A percentile compares a stretch with the other conserved stretches of the same genome.
phyloP scores from a whole-genome alignment of 257 asterid species.

The Solanum stenotomum region DNA sequence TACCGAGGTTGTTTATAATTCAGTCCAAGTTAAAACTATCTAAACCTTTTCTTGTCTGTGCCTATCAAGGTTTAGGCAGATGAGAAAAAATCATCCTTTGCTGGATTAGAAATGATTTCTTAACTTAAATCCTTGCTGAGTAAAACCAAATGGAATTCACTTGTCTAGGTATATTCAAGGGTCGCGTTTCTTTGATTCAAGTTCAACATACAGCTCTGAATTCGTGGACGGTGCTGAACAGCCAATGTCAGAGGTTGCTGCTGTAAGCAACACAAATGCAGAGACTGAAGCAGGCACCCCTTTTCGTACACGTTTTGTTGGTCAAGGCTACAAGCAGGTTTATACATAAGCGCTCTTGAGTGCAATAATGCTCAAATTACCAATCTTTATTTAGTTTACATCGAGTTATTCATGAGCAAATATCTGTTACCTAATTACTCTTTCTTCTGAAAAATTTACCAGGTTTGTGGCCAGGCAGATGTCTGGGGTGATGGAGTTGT shows the following conservation, averaged over 20 bases:
- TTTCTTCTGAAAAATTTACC: not conserved
- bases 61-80: not conserved
- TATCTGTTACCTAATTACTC: not conserved
- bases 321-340: constrained; percentile 98
- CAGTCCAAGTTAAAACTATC: not conserved
- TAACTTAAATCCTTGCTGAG: not conserved
- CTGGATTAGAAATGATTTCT: not conserved
- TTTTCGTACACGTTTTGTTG: constrained; percentile 61
- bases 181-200: constrained; percentile 49
- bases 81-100: not conserved
- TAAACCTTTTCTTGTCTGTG: not conserved
- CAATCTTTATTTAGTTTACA: not conserved
- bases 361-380: not conserved
- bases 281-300: constrained; percentile 31
- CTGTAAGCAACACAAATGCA: constrained; percentile 7
- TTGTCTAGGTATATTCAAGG: constrained; percentile 71
- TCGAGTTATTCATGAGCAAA: not conserved
- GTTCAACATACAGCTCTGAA: constrained; percentile 12
- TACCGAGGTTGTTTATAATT: not conserved
- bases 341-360: not conserved
- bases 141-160: constrained; percentile 6
- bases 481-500: constrained; percentile 96
- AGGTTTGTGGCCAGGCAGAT: constrained; percentile 92
- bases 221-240: constrained; percentile 11
- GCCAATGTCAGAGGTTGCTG: constrained; percentile 30